Evolutionary conservation across 257 asterid species (phyloP).

Genomic region (Paulownia fortunei): DNA sequence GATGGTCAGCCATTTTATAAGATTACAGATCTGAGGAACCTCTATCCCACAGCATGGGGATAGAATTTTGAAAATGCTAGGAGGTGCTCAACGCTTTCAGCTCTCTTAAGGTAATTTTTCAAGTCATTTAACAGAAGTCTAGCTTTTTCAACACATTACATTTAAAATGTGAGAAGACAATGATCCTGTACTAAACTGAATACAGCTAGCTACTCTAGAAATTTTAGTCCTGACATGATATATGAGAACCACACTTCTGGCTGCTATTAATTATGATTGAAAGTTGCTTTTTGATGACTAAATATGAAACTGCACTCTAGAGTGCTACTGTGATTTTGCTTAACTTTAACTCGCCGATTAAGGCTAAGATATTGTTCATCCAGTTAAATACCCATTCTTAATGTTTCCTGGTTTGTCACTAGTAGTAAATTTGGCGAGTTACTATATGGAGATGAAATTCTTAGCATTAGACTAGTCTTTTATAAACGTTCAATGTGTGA

Average conservation of each 20-base stretch:
- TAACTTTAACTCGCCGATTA: not conserved
- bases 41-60: not conserved
- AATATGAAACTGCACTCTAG: not conserved
- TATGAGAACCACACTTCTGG: not conserved
- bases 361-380: not conserved
- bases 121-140: not conserved
- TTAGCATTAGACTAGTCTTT: too few species aligned
- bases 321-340: not conserved
- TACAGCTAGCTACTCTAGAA: not conserved
- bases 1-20: conserved; percentile 29
- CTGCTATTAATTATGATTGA: not conserved
- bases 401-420: too few species aligned
- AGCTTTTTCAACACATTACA: not conserved
- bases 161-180: not conserved
- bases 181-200: not conserved
- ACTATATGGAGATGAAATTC: too few species aligned
- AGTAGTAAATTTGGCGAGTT: too few species aligned
- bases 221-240: not conserved
- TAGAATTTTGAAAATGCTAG: conserved; percentile 10
- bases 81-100: not conserved
- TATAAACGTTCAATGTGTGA: too few species aligned
- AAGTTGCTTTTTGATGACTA: not conserved
- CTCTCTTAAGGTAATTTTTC: conserved; percentile 21
- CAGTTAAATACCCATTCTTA: not conserved
- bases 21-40: not conserved